Evolutionary conservation across 768 basidiomycete genomes (phyloP), one percentile per base, ranked within the genome.

Genomic region (Exsudoporus frostii): DNA sequence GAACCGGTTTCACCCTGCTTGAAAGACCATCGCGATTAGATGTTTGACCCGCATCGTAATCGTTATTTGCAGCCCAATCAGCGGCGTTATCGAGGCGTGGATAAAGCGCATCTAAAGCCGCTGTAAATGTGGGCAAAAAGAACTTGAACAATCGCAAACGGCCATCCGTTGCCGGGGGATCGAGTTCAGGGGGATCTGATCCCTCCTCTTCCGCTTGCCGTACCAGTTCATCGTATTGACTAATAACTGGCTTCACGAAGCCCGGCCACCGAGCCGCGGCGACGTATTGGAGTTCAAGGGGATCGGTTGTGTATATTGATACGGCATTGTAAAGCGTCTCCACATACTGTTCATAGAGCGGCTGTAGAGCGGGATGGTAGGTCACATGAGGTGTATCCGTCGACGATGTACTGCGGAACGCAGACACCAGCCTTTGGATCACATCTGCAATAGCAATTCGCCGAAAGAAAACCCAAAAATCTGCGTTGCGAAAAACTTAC

Each of bases 221-320:
- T n/a, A 64, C 50, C 19, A 57, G 11, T 20, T 57, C 51, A 1
- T 56, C 40, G 17, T 79, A 66, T 30, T 81, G 79, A 48, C 81
- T 80, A 7, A 89, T 64, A 14, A 92, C 63, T 0, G 90, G 89
- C 49, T 83, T 78, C 1, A 86, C 78, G 59, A 90, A 92, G 2
- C 83, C 86, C 0, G 90, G 88, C 90, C 91, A 92, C 20, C 84
- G 78, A 7, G 90, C 86, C 0, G 86, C 83, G 3, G 86, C 82
- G 27, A 92, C 79, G 62, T 92, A 92, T 39, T 79, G 77, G 1
- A 92, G 74, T 62, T 92, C 90, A 45, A 81, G 65, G 1, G 83
- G 80, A 61, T 91, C 84, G 37, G 76, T 78, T 4, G 81, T 83
- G 66, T 84, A 90, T 7, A 81, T 76, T 20, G 77, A 78, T 63